A percentile compares a stretch with the other conserved stretches of the same genome.
These are phyloP conservation scores for Nakazawaea ambrosiae DNA, from an alignment of 805 yeast genomes.

Conservation along the genomic window DNA sequence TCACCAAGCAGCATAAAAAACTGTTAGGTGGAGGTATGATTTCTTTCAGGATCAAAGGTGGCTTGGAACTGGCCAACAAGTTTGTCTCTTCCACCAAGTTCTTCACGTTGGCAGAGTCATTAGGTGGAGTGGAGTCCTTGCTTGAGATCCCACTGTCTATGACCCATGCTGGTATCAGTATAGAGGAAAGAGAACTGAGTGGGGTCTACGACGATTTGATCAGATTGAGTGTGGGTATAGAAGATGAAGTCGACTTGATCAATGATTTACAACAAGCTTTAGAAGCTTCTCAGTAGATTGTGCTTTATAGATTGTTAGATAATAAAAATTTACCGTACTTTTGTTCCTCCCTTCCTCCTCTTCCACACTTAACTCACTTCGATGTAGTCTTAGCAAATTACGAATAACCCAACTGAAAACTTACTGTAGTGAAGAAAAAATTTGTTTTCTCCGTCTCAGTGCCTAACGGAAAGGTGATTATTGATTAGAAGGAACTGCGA, in stretches of 20 bases:
- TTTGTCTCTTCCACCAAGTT: constrained; percentile 69
- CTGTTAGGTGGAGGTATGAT: constrained; percentile 90
- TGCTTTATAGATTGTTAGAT: not conserved
- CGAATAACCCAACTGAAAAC: too few species aligned
- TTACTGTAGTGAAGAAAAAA: too few species aligned
- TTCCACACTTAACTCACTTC: too few species aligned
- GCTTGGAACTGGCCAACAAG: constrained; percentile 65
- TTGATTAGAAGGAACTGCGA: too few species aligned
- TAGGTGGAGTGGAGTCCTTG: constrained; percentile 85
- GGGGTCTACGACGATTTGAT: constrained; percentile 81
- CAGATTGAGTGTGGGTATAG: constrained; percentile 83
- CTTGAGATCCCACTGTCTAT: constrained; percentile 84
- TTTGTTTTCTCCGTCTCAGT: too few species aligned
- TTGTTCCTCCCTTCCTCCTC: too few species aligned
- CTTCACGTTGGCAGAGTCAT: constrained; percentile 83
- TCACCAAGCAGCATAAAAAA: constrained; percentile 69
- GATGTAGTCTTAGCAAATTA: too few species aligned
- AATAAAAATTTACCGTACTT: not conserved
- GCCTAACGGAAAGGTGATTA: too few species aligned
- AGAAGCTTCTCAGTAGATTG: constrained; percentile 15
- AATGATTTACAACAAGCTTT: constrained; percentile 69
- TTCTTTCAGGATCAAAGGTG: constrained; percentile 80
- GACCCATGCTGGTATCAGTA: constrained; percentile 91
- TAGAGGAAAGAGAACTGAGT: constrained; percentile 64
- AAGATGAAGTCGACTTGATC: constrained; percentile 71